Evolutionary conservation across 345 rosid species (phyloP).

Genomic region (Angophora floribunda): DNA sequence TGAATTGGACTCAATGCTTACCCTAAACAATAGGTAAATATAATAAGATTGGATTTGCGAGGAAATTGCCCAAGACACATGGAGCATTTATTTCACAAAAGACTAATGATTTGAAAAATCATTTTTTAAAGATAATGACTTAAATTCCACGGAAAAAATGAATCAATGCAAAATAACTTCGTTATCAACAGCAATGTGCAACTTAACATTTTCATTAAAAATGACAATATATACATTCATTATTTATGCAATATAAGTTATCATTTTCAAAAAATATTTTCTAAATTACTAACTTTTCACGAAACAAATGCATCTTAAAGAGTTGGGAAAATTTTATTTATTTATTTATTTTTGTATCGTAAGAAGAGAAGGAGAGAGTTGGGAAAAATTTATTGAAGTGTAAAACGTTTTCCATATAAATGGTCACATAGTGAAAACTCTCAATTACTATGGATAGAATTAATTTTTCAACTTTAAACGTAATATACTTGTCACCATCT

Average conservation of each 20-base stretch:
- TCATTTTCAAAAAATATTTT: neutral
- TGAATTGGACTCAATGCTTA: neutral
- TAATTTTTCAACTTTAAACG: neutral
- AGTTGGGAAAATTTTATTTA: rapidly evolving
- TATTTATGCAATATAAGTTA: neutral
- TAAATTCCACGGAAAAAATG: neutral
- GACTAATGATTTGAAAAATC: neutral
- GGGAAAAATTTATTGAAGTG: neutral
- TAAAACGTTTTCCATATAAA: neutral
- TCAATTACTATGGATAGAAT: neutral
- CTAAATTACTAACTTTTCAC: no score
- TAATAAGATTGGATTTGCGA: neutral
- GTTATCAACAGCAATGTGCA: neutral
- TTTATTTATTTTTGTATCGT: no score
- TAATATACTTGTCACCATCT: neutral
- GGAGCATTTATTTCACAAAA: neutral
- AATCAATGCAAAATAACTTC: neutral
- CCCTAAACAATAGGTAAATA: neutral
- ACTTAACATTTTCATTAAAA: neutral
- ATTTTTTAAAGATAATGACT: neutral
- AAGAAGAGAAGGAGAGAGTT: neutral
- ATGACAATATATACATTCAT: no score
- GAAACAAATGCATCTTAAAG: no score
- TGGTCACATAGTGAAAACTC: neutral
- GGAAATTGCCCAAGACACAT: neutral